These are phyloP conservation scores for Lodderomyces parapsilosis DNA, from an alignment of 1,139 yeast genomes.

Conservation along the genomic window DNA sequence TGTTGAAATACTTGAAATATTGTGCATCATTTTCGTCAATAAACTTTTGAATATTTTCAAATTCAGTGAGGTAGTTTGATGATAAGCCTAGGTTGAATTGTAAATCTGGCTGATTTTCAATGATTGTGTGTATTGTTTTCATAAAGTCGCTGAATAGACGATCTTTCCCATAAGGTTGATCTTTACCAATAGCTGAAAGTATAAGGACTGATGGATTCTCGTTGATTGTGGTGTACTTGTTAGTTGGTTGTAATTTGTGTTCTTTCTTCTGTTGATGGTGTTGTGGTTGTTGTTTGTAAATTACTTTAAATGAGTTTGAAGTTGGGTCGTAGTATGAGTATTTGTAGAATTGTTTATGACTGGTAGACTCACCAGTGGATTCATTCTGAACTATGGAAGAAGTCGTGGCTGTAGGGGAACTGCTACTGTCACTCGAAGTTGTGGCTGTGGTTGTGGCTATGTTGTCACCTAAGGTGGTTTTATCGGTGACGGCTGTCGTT, in stretches of 20 bases:
- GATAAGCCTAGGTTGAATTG: slow-evolving; percentile 29
- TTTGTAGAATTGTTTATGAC: neutral
- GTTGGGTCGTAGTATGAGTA: neutral
- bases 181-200: slow-evolving; percentile 24
- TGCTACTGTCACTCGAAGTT: neutral
- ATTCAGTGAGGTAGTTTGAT: slow-evolving; percentile 27
- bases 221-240: slow-evolving; percentile 5
- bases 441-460: neutral
- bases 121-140: slow-evolving; percentile 20
- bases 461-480: neutral
- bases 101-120: slow-evolving; percentile 13
- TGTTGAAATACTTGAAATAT: slow-evolving; percentile 10
- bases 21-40: slow-evolving; percentile 14
- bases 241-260: neutral
- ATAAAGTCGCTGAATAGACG: slow-evolving; percentile 25
- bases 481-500: neutral
- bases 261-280: slow-evolving; percentile 1
- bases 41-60: slow-evolving; percentile 17
- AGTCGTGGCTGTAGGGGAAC: neutral
- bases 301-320: neutral
- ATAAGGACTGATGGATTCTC: slow-evolving; percentile 20
- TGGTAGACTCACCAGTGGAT: slow-evolving; percentile 1
- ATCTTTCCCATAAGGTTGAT: slow-evolving; percentile 28
- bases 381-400: neutral
- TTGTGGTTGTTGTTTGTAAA: slow-evolving; percentile 1